A percentile compares a stretch with the other conserved stretches of the same genome.
Conservation (phyloP, 1,139 yeast species). For the Taiozyma onychis region DNA sequence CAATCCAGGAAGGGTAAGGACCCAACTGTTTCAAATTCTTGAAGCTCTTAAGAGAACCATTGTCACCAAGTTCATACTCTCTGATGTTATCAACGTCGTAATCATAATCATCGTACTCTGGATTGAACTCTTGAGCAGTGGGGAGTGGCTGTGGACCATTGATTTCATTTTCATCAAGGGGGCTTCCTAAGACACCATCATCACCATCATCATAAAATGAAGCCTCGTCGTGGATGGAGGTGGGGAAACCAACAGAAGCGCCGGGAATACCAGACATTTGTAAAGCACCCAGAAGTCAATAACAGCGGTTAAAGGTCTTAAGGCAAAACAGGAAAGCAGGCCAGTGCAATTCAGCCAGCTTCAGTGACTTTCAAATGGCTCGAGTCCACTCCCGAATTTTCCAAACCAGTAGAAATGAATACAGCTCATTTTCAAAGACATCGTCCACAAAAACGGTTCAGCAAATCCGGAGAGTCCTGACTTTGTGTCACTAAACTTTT, state of each 20-base stretch:
- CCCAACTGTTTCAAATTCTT: background rate
- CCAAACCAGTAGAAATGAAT: background rate
- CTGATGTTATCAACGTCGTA: background rate
- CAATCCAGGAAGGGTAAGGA: conserved; percentile 20
- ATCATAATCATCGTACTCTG: background rate
- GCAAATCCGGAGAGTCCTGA: background rate
- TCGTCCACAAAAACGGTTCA: background rate
- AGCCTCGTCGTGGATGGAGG: background rate
- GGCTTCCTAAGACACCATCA: background rate
- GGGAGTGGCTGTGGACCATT: background rate
- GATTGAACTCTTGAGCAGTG: background rate
- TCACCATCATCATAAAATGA: background rate
- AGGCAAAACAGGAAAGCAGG: background rate
- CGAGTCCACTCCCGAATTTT: background rate
- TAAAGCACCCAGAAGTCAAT: background rate
- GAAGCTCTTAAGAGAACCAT: background rate
- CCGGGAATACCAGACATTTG: background rate
- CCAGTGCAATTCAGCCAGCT: background rate
- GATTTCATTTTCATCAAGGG: background rate
- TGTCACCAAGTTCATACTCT: background rate
- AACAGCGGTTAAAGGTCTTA: background rate
- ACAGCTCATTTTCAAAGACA: background rate
- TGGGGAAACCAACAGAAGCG: background rate
- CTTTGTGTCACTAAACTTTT: background rate
- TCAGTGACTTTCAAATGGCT: background rate